These are phyloP conservation scores for Plasmodium malariae DNA, from an alignment of 169 alveolate species.

Conservation along the genomic window DNA sequence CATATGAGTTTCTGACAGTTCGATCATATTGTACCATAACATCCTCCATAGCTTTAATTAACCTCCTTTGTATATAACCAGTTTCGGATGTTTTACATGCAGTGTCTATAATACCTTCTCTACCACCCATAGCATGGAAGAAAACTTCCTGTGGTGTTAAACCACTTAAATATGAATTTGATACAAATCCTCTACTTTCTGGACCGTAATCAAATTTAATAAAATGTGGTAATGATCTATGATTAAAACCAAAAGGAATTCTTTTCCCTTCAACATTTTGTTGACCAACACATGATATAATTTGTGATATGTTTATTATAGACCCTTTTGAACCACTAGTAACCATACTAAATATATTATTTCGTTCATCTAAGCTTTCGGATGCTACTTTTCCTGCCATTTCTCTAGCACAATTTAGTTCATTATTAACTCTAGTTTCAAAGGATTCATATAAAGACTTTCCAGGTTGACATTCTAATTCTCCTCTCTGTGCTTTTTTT, in stretches of 20 bases:
- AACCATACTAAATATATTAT: slow-evolving; percentile 98
- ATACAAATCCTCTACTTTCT: slow-evolving; percentile 99
- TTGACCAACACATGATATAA: slow-evolving; percentile 99
- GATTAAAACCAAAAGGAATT: slow-evolving; percentile 98
- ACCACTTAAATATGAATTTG: slow-evolving; percentile 97
- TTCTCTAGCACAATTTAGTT: slow-evolving; percentile 97
- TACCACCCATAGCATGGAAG: slow-evolving; percentile 99
- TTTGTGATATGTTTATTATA: slow-evolving; percentile 97
- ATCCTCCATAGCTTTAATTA: slow-evolving; percentile 99
- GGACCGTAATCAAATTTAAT: slow-evolving; percentile 99
- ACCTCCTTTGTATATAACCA: slow-evolving; percentile 99
- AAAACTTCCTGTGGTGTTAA: slow-evolving; percentile 98
- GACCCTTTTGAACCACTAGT: slow-evolving; percentile 98
- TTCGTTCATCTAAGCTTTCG: slow-evolving; percentile 93
- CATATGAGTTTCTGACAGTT: slow-evolving; percentile 97
- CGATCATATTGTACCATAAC: slow-evolving; percentile 99
- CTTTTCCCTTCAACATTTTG: slow-evolving; percentile 99
- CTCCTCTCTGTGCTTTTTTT: slow-evolving; percentile 95
- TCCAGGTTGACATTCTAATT: slow-evolving; percentile 99
- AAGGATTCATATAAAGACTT: slow-evolving; percentile 98
- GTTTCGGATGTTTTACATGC: slow-evolving; percentile 99
- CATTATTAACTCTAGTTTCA: slow-evolving; percentile 97
- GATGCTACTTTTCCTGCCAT: slow-evolving; percentile 93
- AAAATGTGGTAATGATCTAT: slow-evolving; percentile 99
- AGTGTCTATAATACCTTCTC: slow-evolving; percentile 99